Evolutionary conservation across 352 stramenopile genomes (phyloP).

Genomic region (Pseudoperonospora humuli): DNA sequence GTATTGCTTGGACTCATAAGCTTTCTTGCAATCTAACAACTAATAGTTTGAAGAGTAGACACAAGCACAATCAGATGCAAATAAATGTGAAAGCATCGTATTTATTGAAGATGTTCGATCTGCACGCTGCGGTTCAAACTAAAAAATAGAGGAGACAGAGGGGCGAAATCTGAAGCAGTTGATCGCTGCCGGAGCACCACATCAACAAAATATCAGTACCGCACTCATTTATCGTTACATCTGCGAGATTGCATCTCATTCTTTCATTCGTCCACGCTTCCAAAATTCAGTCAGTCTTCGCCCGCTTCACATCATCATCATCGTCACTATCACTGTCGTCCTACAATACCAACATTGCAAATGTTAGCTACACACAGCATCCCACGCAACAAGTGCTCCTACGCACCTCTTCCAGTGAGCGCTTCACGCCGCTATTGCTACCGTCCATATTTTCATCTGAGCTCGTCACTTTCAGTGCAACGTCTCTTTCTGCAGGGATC

Average conservation of each 20-base stretch:
- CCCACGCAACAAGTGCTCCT: slow-evolving; percentile 12
- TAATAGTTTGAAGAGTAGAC: too few relatives aligned
- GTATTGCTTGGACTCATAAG: too few relatives aligned
- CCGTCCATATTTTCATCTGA: slow-evolving; percentile 21
- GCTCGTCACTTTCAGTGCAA: slow-evolving; percentile 9
- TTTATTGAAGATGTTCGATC: slow-evolving; percentile 15
- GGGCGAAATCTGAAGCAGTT: slow-evolving; percentile 21
- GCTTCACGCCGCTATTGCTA: slow-evolving; percentile 30
- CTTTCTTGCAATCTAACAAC: too few relatives aligned
- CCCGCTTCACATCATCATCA: slow-evolving; percentile 60
- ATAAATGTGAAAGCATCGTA: slow-evolving; percentile 16
- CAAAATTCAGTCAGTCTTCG: slow-evolving; percentile 44
- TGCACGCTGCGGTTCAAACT: slow-evolving; percentile 3
- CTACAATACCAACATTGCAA: slow-evolving; percentile 20
- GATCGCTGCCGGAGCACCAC: slow-evolving; percentile 19
- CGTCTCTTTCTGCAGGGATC: slow-evolving; percentile 42
- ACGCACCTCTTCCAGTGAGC: slow-evolving; percentile 38
- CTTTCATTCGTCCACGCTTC: slow-evolving; percentile 9
- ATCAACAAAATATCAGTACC: slow-evolving; percentile 24
- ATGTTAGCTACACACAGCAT: slow-evolving; percentile 1
- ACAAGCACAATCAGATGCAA: too few relatives aligned
- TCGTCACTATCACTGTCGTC: slow-evolving; percentile 59
- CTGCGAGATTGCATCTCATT: slow-evolving; percentile 13
- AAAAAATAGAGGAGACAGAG: slow-evolving; percentile 14
- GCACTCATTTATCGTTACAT: slow-evolving; percentile 28